Percentiles rank a stretch among this genome's conserved stretches.
Conservation (phyloP, 495 filamentous ascomycete species). For the Penicillium silybi region DNA sequence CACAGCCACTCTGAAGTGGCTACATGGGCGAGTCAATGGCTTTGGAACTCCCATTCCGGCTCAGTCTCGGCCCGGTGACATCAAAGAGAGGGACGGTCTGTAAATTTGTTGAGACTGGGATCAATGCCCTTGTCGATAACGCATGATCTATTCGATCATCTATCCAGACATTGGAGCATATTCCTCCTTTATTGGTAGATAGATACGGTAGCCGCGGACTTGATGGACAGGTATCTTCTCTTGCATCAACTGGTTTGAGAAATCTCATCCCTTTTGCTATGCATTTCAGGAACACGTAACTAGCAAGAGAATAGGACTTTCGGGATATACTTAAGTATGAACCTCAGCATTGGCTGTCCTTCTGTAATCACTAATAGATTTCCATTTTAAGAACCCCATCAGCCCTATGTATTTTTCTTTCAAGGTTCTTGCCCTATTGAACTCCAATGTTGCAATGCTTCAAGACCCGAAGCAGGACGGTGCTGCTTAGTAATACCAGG, state of each 20-base stretch:
- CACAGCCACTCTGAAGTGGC: conserved; percentile 60
- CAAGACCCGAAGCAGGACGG: too few species aligned
- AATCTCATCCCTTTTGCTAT: background rate
- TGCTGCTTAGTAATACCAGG: conserved; percentile 21
- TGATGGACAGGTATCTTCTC: background rate
- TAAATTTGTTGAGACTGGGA: conserved; percentile 3
- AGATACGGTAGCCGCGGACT: background rate
- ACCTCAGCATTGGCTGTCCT: too few species aligned
- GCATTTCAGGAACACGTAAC: background rate
- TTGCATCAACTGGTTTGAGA: background rate
- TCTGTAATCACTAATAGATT: too few species aligned
- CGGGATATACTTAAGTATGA: background rate
- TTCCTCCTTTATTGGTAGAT: too few species aligned
- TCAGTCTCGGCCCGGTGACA: conserved; percentile 28
- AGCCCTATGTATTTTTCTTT: too few species aligned
- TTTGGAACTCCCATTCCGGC: conserved; percentile 27
- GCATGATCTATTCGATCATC: too few species aligned
- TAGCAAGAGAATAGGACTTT: background rate
- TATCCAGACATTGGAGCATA: too few species aligned
- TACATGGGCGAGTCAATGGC: conserved; percentile 70
- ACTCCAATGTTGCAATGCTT: too few species aligned
- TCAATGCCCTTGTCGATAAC: too few species aligned
- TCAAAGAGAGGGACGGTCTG: conserved; percentile 25
- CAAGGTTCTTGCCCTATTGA: too few species aligned
- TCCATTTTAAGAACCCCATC: too few species aligned